A percentile compares a stretch with the other conserved stretches of the same genome.
phyloP scores from a whole-genome alignment of 2,329 filamentous ascomycete genomes.

The Fusarium robinianum region DNA sequence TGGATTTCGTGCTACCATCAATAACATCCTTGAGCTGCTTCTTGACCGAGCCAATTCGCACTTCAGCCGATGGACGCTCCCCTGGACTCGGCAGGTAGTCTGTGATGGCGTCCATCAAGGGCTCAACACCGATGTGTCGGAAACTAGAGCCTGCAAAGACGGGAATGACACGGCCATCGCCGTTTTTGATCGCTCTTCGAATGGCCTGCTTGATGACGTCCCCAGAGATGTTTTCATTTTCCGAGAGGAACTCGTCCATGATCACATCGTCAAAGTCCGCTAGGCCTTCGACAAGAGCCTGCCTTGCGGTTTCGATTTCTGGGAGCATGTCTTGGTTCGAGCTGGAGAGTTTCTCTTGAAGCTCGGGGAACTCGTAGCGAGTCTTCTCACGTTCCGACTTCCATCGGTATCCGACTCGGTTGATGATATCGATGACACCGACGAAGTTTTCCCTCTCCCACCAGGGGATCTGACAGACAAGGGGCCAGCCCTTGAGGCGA shows the following conservation, averaged over 20 bases:
- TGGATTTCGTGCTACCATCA: constrained; percentile 44
- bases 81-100: constrained; percentile 84
- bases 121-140: constrained; percentile 91
- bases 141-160: constrained; percentile 93
- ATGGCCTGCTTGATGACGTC: constrained; percentile 73
- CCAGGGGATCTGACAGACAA: constrained; percentile 95
- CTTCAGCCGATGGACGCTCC: constrained; percentile 78
- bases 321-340: constrained; percentile 58
- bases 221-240: constrained; percentile 73
- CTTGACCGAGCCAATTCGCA: constrained; percentile 67
- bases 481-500: constrained; percentile 80
- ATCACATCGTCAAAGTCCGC: constrained; percentile 88
- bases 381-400: constrained; percentile 49
- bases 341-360: constrained; percentile 47
- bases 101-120: constrained; percentile 83
- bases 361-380: constrained; percentile 36
- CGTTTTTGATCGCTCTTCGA: constrained; percentile 69
- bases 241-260: constrained; percentile 81
- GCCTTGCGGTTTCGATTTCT: constrained; percentile 76
- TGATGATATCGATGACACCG: constrained; percentile 83
- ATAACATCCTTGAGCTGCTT: constrained; percentile 46
- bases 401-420: constrained; percentile 77
- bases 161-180: constrained; percentile 76
- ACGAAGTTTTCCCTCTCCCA: constrained; percentile 81
- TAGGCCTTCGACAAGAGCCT: constrained; percentile 78